Base-by-base conservation (phyloP, 2,329 filamentous ascomycete species). In the Aspergillus floridensis region DNA sequence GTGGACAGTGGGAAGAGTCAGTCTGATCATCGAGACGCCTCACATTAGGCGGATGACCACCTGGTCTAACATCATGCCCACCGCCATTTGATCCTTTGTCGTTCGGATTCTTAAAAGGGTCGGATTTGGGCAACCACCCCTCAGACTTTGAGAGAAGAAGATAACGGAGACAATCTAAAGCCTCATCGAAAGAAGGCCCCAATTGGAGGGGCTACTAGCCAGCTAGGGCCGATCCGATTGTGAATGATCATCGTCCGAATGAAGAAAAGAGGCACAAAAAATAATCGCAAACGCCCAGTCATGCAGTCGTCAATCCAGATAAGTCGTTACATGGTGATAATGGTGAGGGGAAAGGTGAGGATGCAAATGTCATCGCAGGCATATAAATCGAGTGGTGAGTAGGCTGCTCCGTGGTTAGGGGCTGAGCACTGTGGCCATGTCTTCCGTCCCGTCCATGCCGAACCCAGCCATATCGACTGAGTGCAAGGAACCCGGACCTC, bases 401-500 rank as follows among this genome's bases (percentile, higher is more conserved):
- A 51, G 44, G 21, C 38, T 16, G 38, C 16, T 8, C 41, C 10
- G 48, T n/a, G 59, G 12, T 72, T 69, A 78, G 31, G 76, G 76
- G 59, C 76, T 77, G 35, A 77, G 68, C 46, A 70, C 74, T 47
- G 64, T 67, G 56, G 67, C 67, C 29, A 77, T 61, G 61, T 78
- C 74, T 53, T 76, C 74, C 10, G 70, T 68, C 22, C 59, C 68
- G 65, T 79, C 76, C 32, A 77, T 71, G 29, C 76, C 75, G 56
- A 79, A 79, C 14, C 74, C 76, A 58, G 76, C 76, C 76, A 79
- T 79, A 56, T 79, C 76, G 61, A 78, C 76, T 11, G 76, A 78
- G 62, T 79, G 76, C 54, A 79, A 65, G 6, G 76, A 79, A 5
- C 76, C 76, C 4, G 76, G 76, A 0, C 76, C 76, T 35, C 76